phyloP scores from a whole-genome alignment of 1,139 yeast genomes.

The Yarrowia galli region DNA sequence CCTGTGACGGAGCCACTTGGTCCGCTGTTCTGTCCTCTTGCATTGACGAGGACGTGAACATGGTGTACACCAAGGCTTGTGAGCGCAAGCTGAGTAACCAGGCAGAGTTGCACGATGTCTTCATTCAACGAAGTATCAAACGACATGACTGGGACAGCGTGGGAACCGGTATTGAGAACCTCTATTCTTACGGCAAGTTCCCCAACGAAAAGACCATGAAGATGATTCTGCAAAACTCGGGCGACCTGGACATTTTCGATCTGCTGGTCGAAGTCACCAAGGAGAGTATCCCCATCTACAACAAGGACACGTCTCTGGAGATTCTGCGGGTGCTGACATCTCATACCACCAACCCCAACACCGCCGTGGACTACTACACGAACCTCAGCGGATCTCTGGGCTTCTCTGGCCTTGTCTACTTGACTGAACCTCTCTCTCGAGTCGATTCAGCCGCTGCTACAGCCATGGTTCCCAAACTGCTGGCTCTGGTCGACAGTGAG shows the following conservation, averaged over 20 bases:
- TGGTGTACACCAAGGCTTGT: constrained; percentile 9
- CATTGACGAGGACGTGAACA: constrained; percentile 25
- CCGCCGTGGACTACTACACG: constrained; percentile 24
- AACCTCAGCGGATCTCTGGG: constrained; percentile 12
- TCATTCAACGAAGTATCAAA: constrained; percentile 5
- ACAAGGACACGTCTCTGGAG: constrained; percentile 18
- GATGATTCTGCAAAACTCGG: constrained; percentile 6
- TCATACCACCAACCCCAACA: not conserved
- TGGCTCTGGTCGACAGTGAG: constrained; percentile 5
- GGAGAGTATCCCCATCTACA: constrained; percentile 13
- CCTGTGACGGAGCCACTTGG: constrained; percentile 20
- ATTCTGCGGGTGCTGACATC: constrained; percentile 2
- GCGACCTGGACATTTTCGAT: constrained; percentile 12
- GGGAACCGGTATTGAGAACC: constrained; percentile 24
- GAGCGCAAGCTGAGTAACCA: constrained; percentile 13
- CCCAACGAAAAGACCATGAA: constrained; percentile 19
- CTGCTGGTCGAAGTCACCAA: constrained; percentile 17
- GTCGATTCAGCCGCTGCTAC: not conserved
- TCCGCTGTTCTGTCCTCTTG: constrained; percentile 17
- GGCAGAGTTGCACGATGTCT: constrained; percentile 6
- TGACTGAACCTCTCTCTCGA: not conserved
- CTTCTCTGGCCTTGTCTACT: not conserved
- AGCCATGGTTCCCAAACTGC: not conserved
- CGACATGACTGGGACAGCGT: constrained; percentile 21
- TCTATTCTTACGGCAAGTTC: constrained; percentile 18